Evolutionary conservation across 257 asterid genomes (phyloP).

Genomic region (Solanum sejunctum): DNA sequence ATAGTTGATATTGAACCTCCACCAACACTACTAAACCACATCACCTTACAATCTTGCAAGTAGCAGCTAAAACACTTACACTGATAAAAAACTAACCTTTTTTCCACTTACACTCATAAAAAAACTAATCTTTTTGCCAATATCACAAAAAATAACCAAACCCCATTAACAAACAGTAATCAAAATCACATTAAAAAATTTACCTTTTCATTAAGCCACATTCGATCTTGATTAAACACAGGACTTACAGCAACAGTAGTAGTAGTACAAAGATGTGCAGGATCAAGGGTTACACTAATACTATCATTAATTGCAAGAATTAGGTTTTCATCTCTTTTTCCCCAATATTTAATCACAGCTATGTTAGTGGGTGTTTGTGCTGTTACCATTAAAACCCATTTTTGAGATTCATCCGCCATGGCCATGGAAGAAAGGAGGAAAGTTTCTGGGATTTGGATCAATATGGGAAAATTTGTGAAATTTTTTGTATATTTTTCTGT

Average conservation of each 20-base stretch:
- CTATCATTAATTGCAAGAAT: slow-evolving; percentile 91
- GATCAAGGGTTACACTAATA: slow-evolving; percentile 92
- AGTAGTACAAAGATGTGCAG: slow-evolving; percentile 89
- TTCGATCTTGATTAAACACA: slow-evolving; percentile 51
- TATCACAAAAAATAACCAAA: neutral
- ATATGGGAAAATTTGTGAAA: neutral
- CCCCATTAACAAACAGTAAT: neutral
- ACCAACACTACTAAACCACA: neutral
- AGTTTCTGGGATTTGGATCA: neutral
- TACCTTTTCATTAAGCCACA: slow-evolving; percentile 99
- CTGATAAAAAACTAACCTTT: neutral
- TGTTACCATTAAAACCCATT: slow-evolving; percentile 65
- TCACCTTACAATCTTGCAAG: neutral
- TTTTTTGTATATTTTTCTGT: neutral
- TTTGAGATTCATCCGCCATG: neutral
- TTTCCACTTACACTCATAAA: neutral
- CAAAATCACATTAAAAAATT: neutral
- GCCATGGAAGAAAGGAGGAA: neutral
- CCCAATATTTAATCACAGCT: slow-evolving; percentile 97
- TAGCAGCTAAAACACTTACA: neutral
- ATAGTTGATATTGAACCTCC: neutral
- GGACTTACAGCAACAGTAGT: slow-evolving; percentile 98
- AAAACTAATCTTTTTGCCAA: neutral
- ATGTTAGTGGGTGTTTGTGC: slow-evolving; percentile 96
- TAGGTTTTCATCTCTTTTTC: slow-evolving; percentile 68